Evolutionary conservation across 352 stramenopile species (phyloP), one percentile per base, ranked within the genome.

Genomic region (Blastocystis sp.): DNA sequence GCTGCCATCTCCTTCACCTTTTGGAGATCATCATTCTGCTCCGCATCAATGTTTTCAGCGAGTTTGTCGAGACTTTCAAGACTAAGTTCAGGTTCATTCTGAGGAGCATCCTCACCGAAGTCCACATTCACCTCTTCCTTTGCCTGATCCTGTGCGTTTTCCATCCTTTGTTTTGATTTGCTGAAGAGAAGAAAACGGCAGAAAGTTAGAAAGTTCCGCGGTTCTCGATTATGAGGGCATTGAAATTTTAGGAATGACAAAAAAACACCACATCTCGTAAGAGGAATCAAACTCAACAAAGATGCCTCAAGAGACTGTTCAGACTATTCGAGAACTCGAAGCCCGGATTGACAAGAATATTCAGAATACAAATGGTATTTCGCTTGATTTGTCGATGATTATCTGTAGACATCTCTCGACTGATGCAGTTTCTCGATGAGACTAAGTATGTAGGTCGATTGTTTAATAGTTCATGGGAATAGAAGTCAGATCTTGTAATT

Each of bases 361-460:
- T 42, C 77, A 87, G 65, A 87, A 87, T 46, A 69, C 56, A 42
- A 87, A 87, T 29, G 77, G 77, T 87, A 54, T 51, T 24, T 19
- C 12, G 16, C 51, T 19, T 27, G 19, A 12, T 35, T 54, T 27
- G 19, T 77, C 37, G 21, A 9, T 61, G 37, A 59, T 24, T 56
- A 35, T 24, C 39, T 54, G 67, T 87, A 87, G 77, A 87, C 56
- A 75, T 87, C 16, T 9, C 39, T 49, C 51, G 54, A 7, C 43
- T 87, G 46, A 29, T 87, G 77, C 71, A 87, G n/a, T 56, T 35
- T 46, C 24, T 87, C n/a, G 39, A 74, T 74, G 77, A 78, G 21
- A 42, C 24, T 5, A 77, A 66, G 43, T 39, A 74, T 24, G 77
- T 87, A 87, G 3, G 29, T 24, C 0, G 21, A 7, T 35, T 16